Conservation (phyloP, 768 basidiomycete species). For the Lentinula raphanica region DNA sequence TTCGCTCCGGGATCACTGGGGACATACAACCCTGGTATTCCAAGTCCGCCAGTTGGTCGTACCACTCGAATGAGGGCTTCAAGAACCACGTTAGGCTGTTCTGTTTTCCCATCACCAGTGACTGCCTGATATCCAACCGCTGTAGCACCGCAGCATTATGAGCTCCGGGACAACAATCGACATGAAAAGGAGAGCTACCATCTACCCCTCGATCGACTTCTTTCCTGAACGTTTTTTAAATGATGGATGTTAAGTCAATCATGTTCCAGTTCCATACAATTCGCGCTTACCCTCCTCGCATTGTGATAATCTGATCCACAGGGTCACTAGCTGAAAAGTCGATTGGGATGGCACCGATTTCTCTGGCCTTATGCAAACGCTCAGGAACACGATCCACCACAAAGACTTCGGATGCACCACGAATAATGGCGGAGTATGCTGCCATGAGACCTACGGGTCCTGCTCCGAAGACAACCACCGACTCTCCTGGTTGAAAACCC, state of each 20-base stretch:
- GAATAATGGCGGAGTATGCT: constrained; percentile 47
- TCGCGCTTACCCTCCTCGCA: constrained; percentile 36
- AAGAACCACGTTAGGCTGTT: constrained; percentile 50
- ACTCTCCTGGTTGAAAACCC: constrained; percentile 50
- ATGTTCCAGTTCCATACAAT: too few species aligned
- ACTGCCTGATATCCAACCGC: constrained; percentile 56
- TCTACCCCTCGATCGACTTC: constrained; percentile 51
- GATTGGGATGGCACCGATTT: constrained; percentile 47
- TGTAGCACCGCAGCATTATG: constrained; percentile 10
- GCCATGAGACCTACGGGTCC: constrained; percentile 56
- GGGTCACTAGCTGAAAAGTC: constrained; percentile 45
- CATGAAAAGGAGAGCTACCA: constrained; percentile 20
- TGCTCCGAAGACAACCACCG: constrained; percentile 47
- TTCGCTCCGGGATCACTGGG: constrained; percentile 54
- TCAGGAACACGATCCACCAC: constrained; percentile 54
- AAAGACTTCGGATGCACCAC: constrained; percentile 49
- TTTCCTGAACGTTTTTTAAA: too few species aligned
- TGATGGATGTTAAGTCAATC: too few species aligned
- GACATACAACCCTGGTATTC: constrained; percentile 53
- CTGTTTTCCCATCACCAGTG: constrained; percentile 46
- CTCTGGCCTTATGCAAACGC: constrained; percentile 44
- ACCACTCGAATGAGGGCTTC: constrained; percentile 47
- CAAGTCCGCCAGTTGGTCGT: constrained; percentile 51
- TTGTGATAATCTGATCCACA: constrained; percentile 40
- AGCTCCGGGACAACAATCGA: neutral